Base-by-base conservation (phyloP, 2,329 filamentous ascomycete species). In the Calonectria naviculata region DNA sequence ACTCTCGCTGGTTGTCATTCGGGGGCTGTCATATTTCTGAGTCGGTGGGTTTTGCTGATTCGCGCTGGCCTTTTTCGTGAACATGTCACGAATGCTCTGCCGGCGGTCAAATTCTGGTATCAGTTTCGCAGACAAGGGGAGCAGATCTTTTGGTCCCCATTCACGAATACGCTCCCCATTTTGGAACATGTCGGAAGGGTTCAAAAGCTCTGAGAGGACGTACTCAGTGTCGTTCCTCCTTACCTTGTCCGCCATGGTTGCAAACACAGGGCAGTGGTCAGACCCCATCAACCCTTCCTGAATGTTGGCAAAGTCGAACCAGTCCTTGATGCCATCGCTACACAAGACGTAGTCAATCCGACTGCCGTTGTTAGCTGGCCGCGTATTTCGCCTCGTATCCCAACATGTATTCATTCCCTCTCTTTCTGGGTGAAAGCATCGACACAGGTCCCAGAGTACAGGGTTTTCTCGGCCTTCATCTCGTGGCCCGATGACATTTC, bases 381-480 rank as follows among this genome's bases (percentile, higher is more conserved):
- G 89, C n/a, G 94, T 94, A 82, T 98, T 98, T 79, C 95, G 93
- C 81, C 94, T 95, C 62, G 94, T 95, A 74, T 98, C 95, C 96
- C 96, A 98, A 81, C 96, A 98, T 0, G 97, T 98, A 81, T 95
- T 98, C 97, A 99, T 98, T 71, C 95, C 95, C 72, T 87, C 87
- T 44, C 97, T 89, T n/a, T 86, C 84, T 0, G 94, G 93, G 79
- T 98, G 93, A 79, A 95, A 97, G 29, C 89, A 90, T 60, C 97
- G 90, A 76, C 94, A 95, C 21, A 97, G 86, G 83, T 99, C 97
- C 89, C 93, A 94, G 46, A 98, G 85, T 1, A 95, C 89, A 3
- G 94, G 90, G 15, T 87, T 77, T 79, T 95, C 92, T 74, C 93
- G 88, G 0, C 90, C 92, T 76, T 92, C 85, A 70, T 97, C 94